These are phyloP conservation scores for Suhomyces kunorum DNA, from an alignment of 1,139 yeast genomes.

Conservation along the genomic window DNA sequence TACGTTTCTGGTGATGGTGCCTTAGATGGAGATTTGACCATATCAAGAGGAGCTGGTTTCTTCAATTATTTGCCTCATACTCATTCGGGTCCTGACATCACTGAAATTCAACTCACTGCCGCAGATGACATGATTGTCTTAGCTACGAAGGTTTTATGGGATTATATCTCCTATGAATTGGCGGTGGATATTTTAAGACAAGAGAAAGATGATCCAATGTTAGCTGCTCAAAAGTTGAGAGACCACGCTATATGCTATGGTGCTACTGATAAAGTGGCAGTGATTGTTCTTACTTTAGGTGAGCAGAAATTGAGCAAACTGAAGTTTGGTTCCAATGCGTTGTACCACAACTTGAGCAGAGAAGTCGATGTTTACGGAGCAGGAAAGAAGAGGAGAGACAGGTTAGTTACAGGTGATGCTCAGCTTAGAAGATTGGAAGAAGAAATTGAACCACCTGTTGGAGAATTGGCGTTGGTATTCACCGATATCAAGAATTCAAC, in stretches of 20 bases:
- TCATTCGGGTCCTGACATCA: constrained; percentile 82
- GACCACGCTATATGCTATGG: constrained; percentile 96
- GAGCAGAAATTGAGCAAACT: constrained; percentile 35
- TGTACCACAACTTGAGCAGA: constrained; percentile 44
- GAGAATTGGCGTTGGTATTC: constrained; percentile 91
- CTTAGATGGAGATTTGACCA: constrained; percentile 77
- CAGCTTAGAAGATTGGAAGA: constrained; percentile 81
- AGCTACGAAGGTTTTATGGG: constrained; percentile 87
- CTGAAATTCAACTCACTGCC: constrained; percentile 59
- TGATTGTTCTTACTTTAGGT: constrained; percentile 72
- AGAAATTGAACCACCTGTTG: constrained; percentile 94
- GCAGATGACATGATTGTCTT: constrained; percentile 85
- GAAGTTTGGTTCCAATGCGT: constrained; percentile 32
- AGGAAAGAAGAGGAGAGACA: constrained; percentile 57
- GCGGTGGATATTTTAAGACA: constrained; percentile 91
- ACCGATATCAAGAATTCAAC: constrained; percentile 97
- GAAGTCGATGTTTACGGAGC: constrained; percentile 44
- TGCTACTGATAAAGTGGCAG: constrained; percentile 78
- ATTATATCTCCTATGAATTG: constrained; percentile 73
- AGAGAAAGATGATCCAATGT: constrained; percentile 79
- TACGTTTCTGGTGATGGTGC: constrained; percentile 83
- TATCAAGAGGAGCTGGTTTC: constrained; percentile 92
- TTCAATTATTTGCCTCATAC: constrained; percentile 85
- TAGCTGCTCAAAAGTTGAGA: constrained; percentile 89
- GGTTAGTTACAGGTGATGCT: constrained; percentile 67